These are phyloP conservation scores for Mortierella hygrophila DNA, from an alignment of 192 early-diverging fungal species.

Conservation along the genomic window DNA sequence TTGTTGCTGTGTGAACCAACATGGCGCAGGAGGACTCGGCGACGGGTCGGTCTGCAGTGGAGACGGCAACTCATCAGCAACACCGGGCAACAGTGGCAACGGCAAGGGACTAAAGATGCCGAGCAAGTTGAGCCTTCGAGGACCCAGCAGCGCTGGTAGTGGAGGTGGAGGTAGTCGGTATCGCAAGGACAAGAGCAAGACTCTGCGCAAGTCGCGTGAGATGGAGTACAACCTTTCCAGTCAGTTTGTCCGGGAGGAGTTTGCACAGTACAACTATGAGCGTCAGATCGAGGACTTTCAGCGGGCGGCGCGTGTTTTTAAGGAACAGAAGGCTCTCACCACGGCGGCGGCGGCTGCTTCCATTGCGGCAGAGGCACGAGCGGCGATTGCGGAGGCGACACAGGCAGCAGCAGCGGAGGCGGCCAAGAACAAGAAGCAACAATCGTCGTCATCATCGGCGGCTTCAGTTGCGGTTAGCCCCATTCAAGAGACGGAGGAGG, in stretches of 20 bases:
- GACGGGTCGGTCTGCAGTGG: constrained; percentile 4
- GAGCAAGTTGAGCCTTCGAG: constrained; percentile 30
- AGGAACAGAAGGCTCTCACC: constrained; percentile 46
- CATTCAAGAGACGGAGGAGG: constrained; percentile 17
- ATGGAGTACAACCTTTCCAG: constrained; percentile 39
- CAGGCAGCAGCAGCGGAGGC: constrained; percentile 24
- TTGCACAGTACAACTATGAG: constrained; percentile 51
- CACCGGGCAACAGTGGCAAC: not conserved
- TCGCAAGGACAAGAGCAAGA: constrained; percentile 9
- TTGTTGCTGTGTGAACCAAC: constrained; percentile 5
- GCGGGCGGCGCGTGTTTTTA: constrained; percentile 37
- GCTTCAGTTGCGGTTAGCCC: constrained; percentile 6
- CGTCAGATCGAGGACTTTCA: constrained; percentile 54
- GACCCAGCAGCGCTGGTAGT: constrained; percentile 5
- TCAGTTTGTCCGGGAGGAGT: constrained; percentile 30
- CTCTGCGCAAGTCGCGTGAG: not conserved
- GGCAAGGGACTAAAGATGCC: constrained; percentile 16
- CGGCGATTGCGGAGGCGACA: constrained; percentile 25
- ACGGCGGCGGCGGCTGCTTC: constrained; percentile 25
- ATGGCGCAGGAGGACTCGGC: not conserved
- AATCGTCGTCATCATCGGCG: constrained; percentile 1
- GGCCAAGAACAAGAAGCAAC: not conserved
- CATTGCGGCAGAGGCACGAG: constrained; percentile 30
- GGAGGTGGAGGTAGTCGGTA: constrained; percentile 3
- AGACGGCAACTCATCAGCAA: not conserved